These are phyloP conservation scores for Coemansia sp. DNA, from an alignment of 192 early-diverging fungal genomes.

Conservation along the genomic window DNA sequence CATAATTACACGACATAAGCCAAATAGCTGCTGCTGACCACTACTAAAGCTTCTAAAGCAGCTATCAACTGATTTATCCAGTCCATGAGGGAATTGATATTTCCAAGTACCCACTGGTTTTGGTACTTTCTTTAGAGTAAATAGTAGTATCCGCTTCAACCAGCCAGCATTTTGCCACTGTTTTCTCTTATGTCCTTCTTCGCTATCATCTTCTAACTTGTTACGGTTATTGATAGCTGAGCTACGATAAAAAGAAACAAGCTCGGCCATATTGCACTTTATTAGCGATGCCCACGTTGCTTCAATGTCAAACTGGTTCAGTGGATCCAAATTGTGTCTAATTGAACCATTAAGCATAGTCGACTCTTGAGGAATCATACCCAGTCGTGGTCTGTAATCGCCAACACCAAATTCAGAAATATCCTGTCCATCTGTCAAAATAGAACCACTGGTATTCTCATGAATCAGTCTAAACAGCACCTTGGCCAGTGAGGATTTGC, in stretches of 20 bases:
- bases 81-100: not conserved
- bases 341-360: constrained; percentile 65
- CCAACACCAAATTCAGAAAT: constrained; percentile 70
- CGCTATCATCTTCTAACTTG: not conserved
- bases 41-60: too few relatives aligned
- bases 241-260: not conserved
- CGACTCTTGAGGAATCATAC: constrained; percentile 66
- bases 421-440: constrained; percentile 80
- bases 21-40: too few relatives aligned
- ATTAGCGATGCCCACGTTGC: constrained; percentile 22
- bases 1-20: too few relatives aligned
- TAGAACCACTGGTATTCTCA: constrained; percentile 58
- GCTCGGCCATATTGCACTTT: constrained; percentile 17
- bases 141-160: constrained; percentile 11
- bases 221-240: not conserved
- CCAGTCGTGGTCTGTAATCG: constrained; percentile 58
- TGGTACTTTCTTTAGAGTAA: not conserved
- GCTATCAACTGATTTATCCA: not conserved
- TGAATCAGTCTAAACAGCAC: constrained; percentile 66
- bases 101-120: not conserved
- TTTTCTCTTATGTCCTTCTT: not conserved
- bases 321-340: constrained; percentile 70
- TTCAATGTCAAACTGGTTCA: constrained; percentile 28
- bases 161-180: constrained; percentile 19
- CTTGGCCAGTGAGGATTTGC: constrained; percentile 64